Conservation (phyloP, 805 yeast species). For the Maudiozyma pseudohumilis region DNA sequence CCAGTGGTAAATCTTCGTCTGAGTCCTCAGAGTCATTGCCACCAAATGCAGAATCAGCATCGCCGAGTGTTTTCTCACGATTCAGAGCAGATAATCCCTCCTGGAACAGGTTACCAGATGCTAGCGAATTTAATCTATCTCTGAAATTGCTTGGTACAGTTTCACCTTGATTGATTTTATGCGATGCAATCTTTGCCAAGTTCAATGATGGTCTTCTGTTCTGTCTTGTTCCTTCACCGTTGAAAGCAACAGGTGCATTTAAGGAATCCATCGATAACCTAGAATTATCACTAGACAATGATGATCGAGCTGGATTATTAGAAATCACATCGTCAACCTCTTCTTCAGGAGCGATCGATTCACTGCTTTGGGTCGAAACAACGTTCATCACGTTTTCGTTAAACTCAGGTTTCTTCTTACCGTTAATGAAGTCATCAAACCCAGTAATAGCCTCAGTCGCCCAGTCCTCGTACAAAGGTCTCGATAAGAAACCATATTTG, state of each 20-base stretch:
- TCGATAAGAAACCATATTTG: slow-evolving; percentile 41
- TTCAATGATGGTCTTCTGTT: slow-evolving; percentile 8
- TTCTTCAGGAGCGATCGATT: slow-evolving; percentile 1
- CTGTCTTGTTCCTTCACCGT: slow-evolving; percentile 7
- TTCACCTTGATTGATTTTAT: slow-evolving; percentile 10
- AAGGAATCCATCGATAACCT: background rate
- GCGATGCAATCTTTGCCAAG: slow-evolving; percentile 25
- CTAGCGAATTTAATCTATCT: slow-evolving; percentile 30
- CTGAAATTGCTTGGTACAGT: slow-evolving; percentile 26
- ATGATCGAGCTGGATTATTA: background rate
- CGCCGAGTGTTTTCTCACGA: slow-evolving; percentile 16
- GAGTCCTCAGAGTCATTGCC: slow-evolving; percentile 13
- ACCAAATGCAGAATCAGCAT: slow-evolving; percentile 13
- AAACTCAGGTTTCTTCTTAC: slow-evolving; percentile 2
- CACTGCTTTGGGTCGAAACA: background rate
- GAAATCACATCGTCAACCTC: background rate
- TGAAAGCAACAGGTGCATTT: slow-evolving; percentile 6
- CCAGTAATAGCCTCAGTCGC: slow-evolving; percentile 34
- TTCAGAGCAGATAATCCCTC: background rate
- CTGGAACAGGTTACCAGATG: slow-evolving; percentile 21
- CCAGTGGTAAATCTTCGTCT: slow-evolving; percentile 31
- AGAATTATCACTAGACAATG: background rate
- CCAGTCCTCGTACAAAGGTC: slow-evolving; percentile 37
- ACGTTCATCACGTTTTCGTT: background rate
- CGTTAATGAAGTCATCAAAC: slow-evolving; percentile 23